Percentiles rank a stretch among this genome's conserved stretches.
phyloP scores from a whole-genome alignment of 2,329 filamentous ascomycete species.

The Microcyclosporella mali region DNA sequence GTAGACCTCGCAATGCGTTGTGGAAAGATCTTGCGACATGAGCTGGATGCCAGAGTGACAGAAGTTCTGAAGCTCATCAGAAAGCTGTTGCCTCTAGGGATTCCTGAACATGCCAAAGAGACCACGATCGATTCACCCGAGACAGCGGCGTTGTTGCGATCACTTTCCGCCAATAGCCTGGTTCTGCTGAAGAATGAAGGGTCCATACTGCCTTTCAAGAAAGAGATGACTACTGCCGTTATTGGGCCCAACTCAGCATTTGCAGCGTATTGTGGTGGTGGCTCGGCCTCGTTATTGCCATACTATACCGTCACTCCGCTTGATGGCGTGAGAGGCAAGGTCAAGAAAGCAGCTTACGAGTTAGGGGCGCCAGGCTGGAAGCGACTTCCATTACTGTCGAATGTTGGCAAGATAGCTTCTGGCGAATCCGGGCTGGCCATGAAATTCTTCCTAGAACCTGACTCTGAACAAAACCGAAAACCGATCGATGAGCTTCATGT shows the following conservation, averaged over 20 bases:
- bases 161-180: conserved; percentile 24
- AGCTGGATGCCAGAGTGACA: conserved; percentile 53
- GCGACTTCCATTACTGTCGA: conserved; percentile 25
- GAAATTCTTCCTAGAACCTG: conserved; percentile 44
- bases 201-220: conserved; percentile 57
- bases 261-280: conserved; percentile 45
- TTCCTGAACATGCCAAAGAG: conserved; percentile 28
- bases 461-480: conserved; percentile 38
- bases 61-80: conserved; percentile 57
- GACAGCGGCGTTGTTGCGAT: conserved; percentile 27
- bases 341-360: conserved; percentile 18
- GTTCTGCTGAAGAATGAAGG: conserved; percentile 60
- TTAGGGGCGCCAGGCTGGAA: conserved; percentile 26
- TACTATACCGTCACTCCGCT: conserved; percentile 32
- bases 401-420: conserved; percentile 16
- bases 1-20: conserved; percentile 24
- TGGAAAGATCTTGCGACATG: conserved; percentile 25
- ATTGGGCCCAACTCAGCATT: conserved; percentile 70
- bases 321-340: conserved; percentile 26
- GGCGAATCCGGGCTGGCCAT: conserved; percentile 24
- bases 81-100: conserved; percentile 20
- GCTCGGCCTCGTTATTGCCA: conserved; percentile 29
- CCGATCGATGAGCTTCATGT: conserved; percentile 48
- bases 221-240: conserved; percentile 62
- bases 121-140: conserved; percentile 27